phyloP scores from a whole-genome alignment of 129 eudicot genomes.

The Escallonia herrerae region DNA sequence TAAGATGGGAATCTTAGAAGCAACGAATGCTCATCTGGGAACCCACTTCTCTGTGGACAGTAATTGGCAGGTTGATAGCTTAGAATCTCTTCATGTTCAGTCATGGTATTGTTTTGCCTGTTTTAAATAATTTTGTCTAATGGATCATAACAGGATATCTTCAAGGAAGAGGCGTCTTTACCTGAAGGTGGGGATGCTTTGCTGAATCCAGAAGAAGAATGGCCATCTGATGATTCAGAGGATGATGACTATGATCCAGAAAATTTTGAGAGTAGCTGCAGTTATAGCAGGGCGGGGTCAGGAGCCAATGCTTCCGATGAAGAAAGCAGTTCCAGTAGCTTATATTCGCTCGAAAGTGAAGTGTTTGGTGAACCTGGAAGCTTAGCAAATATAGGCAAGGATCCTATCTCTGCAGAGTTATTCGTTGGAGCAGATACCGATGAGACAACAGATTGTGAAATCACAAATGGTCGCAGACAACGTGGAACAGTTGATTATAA shows the following conservation, averaged over 20 bases:
- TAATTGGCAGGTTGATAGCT: slow-evolving; percentile 68
- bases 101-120: slow-evolving; percentile 3
- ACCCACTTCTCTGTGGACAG: slow-evolving; percentile 58
- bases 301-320: slow-evolving; percentile 39
- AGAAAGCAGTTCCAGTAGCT: slow-evolving; percentile 48
- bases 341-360: slow-evolving; percentile 60
- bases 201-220: slow-evolving; percentile 59
- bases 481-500: slow-evolving; percentile 70
- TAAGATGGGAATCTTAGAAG: slow-evolving; percentile 79
- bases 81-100: slow-evolving; percentile 2
- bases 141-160: slow-evolving; percentile 56
- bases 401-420: slow-evolving; percentile 13
- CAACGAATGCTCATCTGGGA: slow-evolving; percentile 93
- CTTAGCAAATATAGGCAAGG: slow-evolving; percentile 12
- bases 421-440: slow-evolving; percentile 32
- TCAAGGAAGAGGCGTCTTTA: slow-evolving; percentile 78
- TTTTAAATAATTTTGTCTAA: not conserved
- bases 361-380: slow-evolving; percentile 22
- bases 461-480: slow-evolving; percentile 59
- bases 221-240: slow-evolving; percentile 97
- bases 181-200: slow-evolving; percentile 56
- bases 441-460: slow-evolving; percentile 52
- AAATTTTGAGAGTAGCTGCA: slow-evolving; percentile 37
- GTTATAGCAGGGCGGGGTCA: slow-evolving; percentile 30
- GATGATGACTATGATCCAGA: slow-evolving; percentile 95